These are phyloP conservation scores for Eucalyptus albens DNA, from an alignment of 345 rosid species.

Conservation along the genomic window DNA sequence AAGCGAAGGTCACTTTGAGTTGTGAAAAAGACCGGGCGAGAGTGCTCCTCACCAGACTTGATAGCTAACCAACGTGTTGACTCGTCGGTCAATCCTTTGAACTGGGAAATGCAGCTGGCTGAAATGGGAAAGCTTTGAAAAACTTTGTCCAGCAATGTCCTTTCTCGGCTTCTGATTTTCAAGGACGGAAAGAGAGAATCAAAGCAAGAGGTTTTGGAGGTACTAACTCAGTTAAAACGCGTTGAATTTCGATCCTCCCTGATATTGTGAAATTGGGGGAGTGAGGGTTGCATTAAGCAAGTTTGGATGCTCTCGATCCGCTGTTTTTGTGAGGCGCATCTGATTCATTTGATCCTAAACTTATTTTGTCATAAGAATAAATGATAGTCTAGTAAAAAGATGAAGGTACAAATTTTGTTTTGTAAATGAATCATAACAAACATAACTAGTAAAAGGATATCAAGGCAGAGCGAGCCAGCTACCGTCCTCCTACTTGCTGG, in stretches of 20 bases:
- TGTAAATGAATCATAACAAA: not conserved
- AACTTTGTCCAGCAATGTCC: not conserved
- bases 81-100: not conserved
- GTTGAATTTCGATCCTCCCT: not conserved
- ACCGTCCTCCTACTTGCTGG: not conserved
- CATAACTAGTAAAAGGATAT: not conserved
- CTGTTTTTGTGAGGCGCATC: not conserved
- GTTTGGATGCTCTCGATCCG: not conserved
- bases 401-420: not conserved
- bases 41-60: not conserved
- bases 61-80: not conserved
- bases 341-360: not conserved
- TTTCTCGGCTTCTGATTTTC: not conserved
- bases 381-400: not conserved
- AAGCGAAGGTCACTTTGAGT: not conserved
- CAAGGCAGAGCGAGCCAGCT: not conserved
- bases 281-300: not conserved
- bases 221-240: not conserved
- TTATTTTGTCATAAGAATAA: not conserved
- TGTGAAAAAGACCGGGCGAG: not conserved
- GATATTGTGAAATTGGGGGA: not conserved
- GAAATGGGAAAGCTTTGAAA: not conserved
- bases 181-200: not conserved
- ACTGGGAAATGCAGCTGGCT: not conserved
- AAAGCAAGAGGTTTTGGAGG: not conserved